Conservation (phyloP, 345 rosid genomes). For the Syzygium jambos region DNA sequence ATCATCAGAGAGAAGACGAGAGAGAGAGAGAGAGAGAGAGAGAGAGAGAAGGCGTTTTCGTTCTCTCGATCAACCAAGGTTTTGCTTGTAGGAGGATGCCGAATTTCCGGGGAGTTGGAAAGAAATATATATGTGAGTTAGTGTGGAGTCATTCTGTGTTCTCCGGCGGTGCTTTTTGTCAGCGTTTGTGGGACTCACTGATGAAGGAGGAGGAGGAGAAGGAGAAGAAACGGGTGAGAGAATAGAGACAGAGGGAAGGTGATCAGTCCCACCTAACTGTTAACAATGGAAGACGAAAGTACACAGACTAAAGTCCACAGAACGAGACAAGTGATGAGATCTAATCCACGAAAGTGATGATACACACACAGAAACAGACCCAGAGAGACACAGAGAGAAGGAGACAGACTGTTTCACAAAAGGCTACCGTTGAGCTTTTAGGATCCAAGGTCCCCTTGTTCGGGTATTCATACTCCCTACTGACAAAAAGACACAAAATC, state of each 20-base stretch:
- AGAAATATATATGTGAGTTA: background rate
- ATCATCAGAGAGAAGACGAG: conserved; percentile 10
- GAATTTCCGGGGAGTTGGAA: background rate
- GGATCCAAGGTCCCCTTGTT: background rate
- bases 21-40: background rate
- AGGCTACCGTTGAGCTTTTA: background rate
- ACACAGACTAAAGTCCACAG: background rate
- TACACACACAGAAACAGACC: too few species aligned
- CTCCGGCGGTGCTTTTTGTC: background rate
- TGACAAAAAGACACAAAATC: too few species aligned
- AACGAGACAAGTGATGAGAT: background rate
- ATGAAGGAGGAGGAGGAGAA: background rate
- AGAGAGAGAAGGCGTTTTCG: background rate
- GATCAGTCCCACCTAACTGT: conserved; percentile 71
- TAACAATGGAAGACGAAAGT: background rate
- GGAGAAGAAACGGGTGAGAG: background rate
- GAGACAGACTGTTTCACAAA: background rate
- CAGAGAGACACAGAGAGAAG: background rate
- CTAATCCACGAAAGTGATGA: background rate
- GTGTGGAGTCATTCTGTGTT: background rate
- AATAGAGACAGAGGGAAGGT: conserved; percentile 20
- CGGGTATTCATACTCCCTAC: too few species aligned
- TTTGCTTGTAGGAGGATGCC: background rate
- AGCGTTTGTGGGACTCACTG: background rate
- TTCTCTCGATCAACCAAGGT: background rate